Evolutionary conservation across 116 monocot genomes (phyloP).

Genomic region (Zostera marina): DNA sequence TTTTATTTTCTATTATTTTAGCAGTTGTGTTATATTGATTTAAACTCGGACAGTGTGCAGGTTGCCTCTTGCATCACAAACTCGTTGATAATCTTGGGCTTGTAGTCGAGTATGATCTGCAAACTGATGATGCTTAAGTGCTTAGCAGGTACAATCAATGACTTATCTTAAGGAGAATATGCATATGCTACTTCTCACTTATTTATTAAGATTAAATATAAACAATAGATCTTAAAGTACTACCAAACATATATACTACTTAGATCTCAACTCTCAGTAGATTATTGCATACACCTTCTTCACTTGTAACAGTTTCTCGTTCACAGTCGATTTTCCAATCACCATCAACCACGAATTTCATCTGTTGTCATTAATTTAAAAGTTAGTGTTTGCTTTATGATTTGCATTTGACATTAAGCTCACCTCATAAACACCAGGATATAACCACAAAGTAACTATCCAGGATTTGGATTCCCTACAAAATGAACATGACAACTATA

Average conservation of each 20-base stretch:
- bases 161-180: no score
- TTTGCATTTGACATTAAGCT: no score
- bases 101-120: slow-evolving; percentile 76
- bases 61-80: slow-evolving; percentile 72
- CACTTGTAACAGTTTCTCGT: slow-evolving; percentile 23
- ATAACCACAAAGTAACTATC: slow-evolving; percentile 15
- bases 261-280: slow-evolving; percentile 39
- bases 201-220: no score
- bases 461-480: slow-evolving; percentile 9
- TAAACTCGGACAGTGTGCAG: slow-evolving; percentile 54
- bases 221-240: no score
- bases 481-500: neutral
- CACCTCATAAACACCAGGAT: slow-evolving; percentile 21
- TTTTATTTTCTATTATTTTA: neutral
- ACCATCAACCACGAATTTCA: slow-evolving; percentile 81
- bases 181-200: no score
- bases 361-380: slow-evolving; percentile 13
- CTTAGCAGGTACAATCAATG: no score
- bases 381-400: no score
- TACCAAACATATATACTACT: neutral
- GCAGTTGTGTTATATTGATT: neutral
- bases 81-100: slow-evolving; percentile 89
- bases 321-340: slow-evolving; percentile 50
- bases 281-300: slow-evolving; percentile 35
- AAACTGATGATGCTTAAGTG: slow-evolving; percentile 22